These are phyloP conservation scores for Claviceps monticola DNA, from an alignment of 2,329 filamentous ascomycete species.

Conservation along the genomic window DNA sequence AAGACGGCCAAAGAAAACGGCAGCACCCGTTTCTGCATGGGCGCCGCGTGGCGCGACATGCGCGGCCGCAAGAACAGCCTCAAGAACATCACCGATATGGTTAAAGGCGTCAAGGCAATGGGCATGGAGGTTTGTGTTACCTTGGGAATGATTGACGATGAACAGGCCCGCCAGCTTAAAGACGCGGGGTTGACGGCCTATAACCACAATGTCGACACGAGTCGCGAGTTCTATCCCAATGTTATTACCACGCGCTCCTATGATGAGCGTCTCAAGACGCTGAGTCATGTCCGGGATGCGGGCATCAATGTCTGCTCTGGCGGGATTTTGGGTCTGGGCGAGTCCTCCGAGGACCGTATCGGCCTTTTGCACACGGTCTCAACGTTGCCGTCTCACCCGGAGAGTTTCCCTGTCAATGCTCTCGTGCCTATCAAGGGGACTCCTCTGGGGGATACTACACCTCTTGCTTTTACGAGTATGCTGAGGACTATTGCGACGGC, in stretches of 20 bases:
- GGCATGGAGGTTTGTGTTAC: slow-evolving; percentile 92
- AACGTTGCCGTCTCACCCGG: slow-evolving; percentile 68
- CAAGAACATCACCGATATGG: slow-evolving; percentile 76
- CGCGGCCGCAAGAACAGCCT: slow-evolving; percentile 72
- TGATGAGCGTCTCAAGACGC: slow-evolving; percentile 71
- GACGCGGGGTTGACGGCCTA: slow-evolving; percentile 78
- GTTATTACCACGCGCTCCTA: slow-evolving; percentile 79
- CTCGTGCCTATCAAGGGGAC: slow-evolving; percentile 86
- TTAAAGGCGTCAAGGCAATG: slow-evolving; percentile 63
- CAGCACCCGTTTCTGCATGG: slow-evolving; percentile 89
- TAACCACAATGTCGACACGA: slow-evolving; percentile 90
- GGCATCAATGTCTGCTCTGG: slow-evolving; percentile 86
- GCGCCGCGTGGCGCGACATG: slow-evolving; percentile 90
- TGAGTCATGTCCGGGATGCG: slow-evolving; percentile 68
- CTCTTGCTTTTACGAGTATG: slow-evolving; percentile 64
- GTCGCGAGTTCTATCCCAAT: slow-evolving; percentile 73
- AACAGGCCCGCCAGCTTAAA: slow-evolving; percentile 71
- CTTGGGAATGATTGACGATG: slow-evolving; percentile 75
- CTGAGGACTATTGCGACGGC: slow-evolving; percentile 76
- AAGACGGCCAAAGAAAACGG: slow-evolving; percentile 68
- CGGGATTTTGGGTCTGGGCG: slow-evolving; percentile 75
- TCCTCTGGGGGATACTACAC: slow-evolving; percentile 60
- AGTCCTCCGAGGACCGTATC: slow-evolving; percentile 64
- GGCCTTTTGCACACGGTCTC: slow-evolving; percentile 73
- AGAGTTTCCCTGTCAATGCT: slow-evolving; percentile 84